phyloP scores from a whole-genome alignment of 2,329 filamentous ascomycete genomes.

The Aureobasidium melanogenum region DNA sequence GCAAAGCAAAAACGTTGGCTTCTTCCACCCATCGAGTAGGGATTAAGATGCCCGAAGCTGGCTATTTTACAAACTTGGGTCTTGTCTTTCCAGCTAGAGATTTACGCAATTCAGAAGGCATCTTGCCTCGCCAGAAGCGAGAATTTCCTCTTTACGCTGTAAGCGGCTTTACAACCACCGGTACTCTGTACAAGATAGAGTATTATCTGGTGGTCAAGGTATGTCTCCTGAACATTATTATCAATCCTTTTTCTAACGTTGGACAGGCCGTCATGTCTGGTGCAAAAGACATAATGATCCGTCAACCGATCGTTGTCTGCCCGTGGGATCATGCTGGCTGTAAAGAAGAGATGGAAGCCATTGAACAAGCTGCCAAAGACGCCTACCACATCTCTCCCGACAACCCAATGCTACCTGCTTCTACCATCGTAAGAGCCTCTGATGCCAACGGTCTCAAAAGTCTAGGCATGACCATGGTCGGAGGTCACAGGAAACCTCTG shows the following conservation, averaged over 20 bases:
- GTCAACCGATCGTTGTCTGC: constrained; percentile 92
- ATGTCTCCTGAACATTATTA: constrained; percentile 17
- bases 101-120: constrained; percentile 74
- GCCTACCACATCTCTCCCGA: constrained; percentile 80
- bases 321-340: constrained; percentile 91
- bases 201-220: constrained; percentile 95
- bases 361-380: constrained; percentile 90
- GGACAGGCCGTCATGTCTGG: constrained; percentile 74
- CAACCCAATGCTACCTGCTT: constrained; percentile 85
- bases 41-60: constrained; percentile 77
- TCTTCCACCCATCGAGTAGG: constrained; percentile 76
- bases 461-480: constrained; percentile 55
- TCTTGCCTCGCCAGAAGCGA: constrained; percentile 74
- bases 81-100: constrained; percentile 88
- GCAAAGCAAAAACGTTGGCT: constrained; percentile 78
- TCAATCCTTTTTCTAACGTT: constrained; percentile 11
- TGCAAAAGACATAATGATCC: constrained; percentile 76
- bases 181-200: constrained; percentile 94
- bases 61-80: constrained; percentile 87
- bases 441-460: constrained; percentile 57
- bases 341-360: constrained; percentile 97
- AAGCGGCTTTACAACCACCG: constrained; percentile 85
- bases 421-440: constrained; percentile 68
- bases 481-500: constrained; percentile 52
- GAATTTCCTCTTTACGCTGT: constrained; percentile 86